Evolutionary conservation across 192 early-diverging fungal genomes (phyloP).

Genomic region (Dissophora ornata): DNA sequence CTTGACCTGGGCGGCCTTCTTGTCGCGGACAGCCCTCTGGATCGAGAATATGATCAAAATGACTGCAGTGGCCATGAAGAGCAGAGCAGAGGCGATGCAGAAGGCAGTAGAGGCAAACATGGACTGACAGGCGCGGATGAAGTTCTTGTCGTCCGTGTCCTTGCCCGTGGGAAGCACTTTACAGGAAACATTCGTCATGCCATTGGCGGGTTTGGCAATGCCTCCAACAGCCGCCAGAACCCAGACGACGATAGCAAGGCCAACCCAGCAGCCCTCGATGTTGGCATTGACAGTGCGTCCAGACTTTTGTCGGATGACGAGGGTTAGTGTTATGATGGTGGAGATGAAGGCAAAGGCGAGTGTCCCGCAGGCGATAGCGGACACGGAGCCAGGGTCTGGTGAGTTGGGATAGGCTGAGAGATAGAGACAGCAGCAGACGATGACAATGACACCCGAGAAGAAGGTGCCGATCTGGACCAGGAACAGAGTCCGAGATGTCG

Average conservation of each 20-base stretch:
- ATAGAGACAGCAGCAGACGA: conserved; percentile 49
- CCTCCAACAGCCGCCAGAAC: conserved; percentile 40
- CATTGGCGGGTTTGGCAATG: conserved; percentile 49
- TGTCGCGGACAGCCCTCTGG: conserved; percentile 33
- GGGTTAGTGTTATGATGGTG: conserved; percentile 26
- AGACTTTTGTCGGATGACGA: conserved; percentile 40
- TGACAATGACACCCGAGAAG: conserved; percentile 40
- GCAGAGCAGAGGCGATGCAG: conserved; percentile 31
- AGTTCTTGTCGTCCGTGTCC: conserved; percentile 43
- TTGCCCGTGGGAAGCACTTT: conserved; percentile 41
- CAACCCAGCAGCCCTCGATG: conserved; percentile 46
- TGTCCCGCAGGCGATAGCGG: conserved; percentile 31
- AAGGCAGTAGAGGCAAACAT: conserved; percentile 53
- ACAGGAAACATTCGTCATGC: conserved; percentile 30
- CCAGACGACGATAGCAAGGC: conserved; percentile 39
- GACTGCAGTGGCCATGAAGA: conserved; percentile 42
- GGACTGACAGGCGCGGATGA: conserved; percentile 44
- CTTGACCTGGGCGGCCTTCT: conserved; percentile 42
- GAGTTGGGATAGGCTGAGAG: conserved; percentile 49
- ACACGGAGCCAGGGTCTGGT: conserved; percentile 28
- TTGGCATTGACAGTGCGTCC: conserved; percentile 34
- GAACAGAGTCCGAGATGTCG: conserved; percentile 50
- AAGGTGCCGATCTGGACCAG: conserved; percentile 42
- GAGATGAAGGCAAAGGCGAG: conserved; percentile 39
- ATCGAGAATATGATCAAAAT: conserved; percentile 34